Conservation (phyloP, 2,329 filamentous ascomycete species). For the Stachybotrys echinatus region DNA sequence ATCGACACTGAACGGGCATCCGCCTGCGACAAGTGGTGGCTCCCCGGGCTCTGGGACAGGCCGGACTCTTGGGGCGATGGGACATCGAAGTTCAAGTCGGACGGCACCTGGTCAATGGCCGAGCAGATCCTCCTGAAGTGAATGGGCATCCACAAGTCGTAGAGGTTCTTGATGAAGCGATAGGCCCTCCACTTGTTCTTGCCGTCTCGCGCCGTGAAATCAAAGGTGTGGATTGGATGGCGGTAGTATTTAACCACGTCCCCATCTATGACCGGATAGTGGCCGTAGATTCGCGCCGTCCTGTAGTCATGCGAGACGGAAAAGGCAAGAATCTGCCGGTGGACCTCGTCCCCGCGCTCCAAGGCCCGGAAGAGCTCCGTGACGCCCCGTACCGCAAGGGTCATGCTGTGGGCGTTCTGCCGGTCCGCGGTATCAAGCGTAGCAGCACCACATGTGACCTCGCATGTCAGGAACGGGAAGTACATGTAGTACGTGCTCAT, state of each 20-base stretch:
- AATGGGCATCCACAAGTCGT: neutral
- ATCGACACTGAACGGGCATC: too few relatives aligned
- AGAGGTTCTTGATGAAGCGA: neutral
- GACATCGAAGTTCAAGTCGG: neutral
- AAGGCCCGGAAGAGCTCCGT: constrained; percentile 29
- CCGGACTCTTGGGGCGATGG: neutral
- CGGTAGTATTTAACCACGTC: constrained; percentile 26
- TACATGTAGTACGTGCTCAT: constrained; percentile 39
- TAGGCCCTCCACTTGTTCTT: constrained; percentile 29
- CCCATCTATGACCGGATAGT: constrained; percentile 30
- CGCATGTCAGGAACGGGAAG: constrained; percentile 40
- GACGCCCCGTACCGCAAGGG: constrained; percentile 27
- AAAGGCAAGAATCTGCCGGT: constrained; percentile 26
- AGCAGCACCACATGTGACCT: constrained; percentile 35
- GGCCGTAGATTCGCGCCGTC: constrained; percentile 7
- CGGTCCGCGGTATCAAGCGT: constrained; percentile 28
- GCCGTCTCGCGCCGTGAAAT: constrained; percentile 22
- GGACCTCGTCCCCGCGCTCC: constrained; percentile 23
- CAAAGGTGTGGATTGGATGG: constrained; percentile 24
- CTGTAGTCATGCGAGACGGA: neutral
- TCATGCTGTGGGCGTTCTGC: constrained; percentile 21
- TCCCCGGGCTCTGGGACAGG: neutral
- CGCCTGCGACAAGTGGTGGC: too few relatives aligned
- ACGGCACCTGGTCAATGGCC: neutral
- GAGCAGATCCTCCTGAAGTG: neutral